A percentile compares a stretch with the other conserved stretches of the same genome.
Evolutionary conservation across 2,329 filamentous ascomycete species (phyloP).

Genomic region (Aspergillus latus): DNA sequence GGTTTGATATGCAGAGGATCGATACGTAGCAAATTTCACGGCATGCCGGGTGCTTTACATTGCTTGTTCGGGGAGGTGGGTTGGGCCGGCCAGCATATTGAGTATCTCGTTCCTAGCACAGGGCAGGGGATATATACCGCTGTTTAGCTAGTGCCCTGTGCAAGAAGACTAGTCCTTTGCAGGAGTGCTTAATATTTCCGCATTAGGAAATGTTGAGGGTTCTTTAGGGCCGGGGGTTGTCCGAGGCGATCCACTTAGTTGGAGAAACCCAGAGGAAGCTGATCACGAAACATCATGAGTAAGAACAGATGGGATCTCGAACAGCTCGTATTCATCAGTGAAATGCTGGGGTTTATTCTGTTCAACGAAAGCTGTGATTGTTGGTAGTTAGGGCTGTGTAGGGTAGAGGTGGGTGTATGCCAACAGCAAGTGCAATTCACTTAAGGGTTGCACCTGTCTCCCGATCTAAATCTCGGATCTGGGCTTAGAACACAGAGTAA

Average conservation of each 20-base stretch:
- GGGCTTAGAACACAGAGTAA: no score
- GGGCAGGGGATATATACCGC: background rate
- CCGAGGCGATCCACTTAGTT: constrained; percentile 3
- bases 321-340: no score
- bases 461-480: background rate
- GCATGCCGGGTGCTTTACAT: constrained; percentile 11
- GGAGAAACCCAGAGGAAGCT: background rate
- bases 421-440: no score
- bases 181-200: constrained; percentile 10
- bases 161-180: background rate
- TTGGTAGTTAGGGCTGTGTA: no score
- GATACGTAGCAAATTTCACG: background rate
- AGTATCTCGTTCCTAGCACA: background rate
- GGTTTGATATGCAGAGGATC: background rate
- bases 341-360: no score
- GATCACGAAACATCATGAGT: background rate
- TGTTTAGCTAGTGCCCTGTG: background rate
- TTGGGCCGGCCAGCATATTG: no score
- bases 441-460: no score
- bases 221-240: constrained; percentile 3
- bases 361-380: no score
- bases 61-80: constrained; percentile 4
- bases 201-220: constrained; percentile 5
- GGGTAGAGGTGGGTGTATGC: no score
- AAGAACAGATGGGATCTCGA: no score